Base-by-base conservation (phyloP, 352 stramenopile genomes). In the Discostella stelligera region DNA sequence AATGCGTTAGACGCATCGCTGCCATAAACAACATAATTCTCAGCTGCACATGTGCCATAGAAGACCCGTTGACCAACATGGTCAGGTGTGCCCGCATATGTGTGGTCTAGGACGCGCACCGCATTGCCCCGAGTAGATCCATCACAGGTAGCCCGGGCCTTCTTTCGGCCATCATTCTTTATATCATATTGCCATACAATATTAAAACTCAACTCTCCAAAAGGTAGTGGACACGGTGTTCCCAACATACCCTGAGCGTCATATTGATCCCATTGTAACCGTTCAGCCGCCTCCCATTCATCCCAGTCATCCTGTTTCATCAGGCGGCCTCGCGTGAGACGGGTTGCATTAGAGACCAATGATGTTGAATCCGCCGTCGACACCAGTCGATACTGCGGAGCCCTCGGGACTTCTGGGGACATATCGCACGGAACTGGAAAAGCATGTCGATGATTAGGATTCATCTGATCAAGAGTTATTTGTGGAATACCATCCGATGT, bases 181-280 rank as follows among this genome's bases (percentile, higher is more conserved):
- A 66, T 44, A 20, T 32, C 55, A 54, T 74, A 74, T 21, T 37
- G 65, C 66, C 66, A 74, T 0, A 74, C 54, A 0, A 65, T 25
- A n/a, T 74, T 56, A 25, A 74, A 74, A 21, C 58, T 32, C 3
- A 27, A 16, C 5, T 37, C 32, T 5, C 49, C 20, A 10, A 18
- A 20, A 1, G 5, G 0, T 3, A 52, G 14, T 50, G 37, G 14
- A 14, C 18, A 6, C 0, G 76, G 76, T 21, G 48, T 0, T 10
- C 76, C 69, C 65, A 83, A 83, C 69, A 76, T 83, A 18, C 50
- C n/a, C n/a, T n/a, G n/a, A n/a, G n/a, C n/a, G n/a, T n/a, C n/a
- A n/a, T n/a, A n/a, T n/a, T n/a, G n/a, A n/a, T n/a, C n/a, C n/a
- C n/a, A n/a, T n/a, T n/a, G n/a, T n/a, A n/a, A n/a, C n/a, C n/a